Percentiles rank a stretch among this genome's conserved stretches.
Conservation (phyloP, 805 yeast species). For the Hanseniaspora jakobsenii region DNA sequence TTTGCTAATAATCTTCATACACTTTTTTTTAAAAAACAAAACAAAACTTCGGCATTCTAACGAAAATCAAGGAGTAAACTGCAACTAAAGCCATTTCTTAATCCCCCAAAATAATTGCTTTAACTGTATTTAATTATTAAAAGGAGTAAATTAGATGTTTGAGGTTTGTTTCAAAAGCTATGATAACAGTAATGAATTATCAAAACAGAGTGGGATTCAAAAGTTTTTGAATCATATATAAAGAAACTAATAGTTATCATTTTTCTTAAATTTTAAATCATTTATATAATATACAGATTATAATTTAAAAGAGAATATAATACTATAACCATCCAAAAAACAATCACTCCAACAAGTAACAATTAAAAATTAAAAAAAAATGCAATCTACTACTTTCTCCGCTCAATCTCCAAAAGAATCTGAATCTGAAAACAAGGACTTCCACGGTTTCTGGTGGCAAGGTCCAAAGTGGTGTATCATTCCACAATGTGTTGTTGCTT, state of each 20-base stretch:
- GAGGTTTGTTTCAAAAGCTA: too few relatives aligned
- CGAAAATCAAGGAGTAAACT: too few relatives aligned
- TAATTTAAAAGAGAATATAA: conserved; percentile 2
- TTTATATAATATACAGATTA: background rate
- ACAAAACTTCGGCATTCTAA: too few relatives aligned
- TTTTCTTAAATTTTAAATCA: background rate
- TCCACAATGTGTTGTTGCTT: conserved; percentile 17
- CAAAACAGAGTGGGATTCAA: too few relatives aligned
- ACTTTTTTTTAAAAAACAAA: too few relatives aligned
- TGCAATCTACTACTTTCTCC: conserved; percentile 15
- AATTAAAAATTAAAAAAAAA: background rate
- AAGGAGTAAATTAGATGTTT: too few relatives aligned
- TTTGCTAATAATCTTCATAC: background rate
- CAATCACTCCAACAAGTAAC: background rate
- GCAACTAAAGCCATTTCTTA: too few relatives aligned
- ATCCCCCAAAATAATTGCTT: too few relatives aligned
- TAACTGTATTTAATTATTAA: too few relatives aligned
- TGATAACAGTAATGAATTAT: too few relatives aligned
- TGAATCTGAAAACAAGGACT: conserved; percentile 16
- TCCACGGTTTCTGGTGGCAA: conserved; percentile 13
- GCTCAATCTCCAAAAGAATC: conserved; percentile 14
- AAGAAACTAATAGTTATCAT: background rate
- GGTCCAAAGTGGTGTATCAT: conserved; percentile 15
- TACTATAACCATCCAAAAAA: too few relatives aligned
- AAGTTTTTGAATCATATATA: too few relatives aligned